Conservation (phyloP, 108 stramenopile genomes). For the Cyclotella sp. region DNA sequence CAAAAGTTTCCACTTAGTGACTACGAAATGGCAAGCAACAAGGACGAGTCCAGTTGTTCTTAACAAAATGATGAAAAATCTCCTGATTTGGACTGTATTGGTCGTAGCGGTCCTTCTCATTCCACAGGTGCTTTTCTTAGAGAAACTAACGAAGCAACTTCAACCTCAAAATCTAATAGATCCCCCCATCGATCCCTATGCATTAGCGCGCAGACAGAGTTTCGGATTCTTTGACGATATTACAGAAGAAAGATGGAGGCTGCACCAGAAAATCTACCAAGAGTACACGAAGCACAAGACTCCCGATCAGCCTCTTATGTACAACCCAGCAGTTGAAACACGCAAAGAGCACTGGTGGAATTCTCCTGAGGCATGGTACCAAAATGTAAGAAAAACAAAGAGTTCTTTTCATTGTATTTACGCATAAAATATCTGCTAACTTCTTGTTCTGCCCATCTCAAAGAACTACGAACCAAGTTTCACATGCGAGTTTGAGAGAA, state of each 20-base stretch:
- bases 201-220: slow-evolving; percentile 38
- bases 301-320: slow-evolving; percentile 27
- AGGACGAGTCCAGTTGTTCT: too few species aligned
- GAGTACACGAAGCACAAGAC: slow-evolving; percentile 28
- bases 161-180: too few species aligned
- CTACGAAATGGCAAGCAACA: too few species aligned
- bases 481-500: slow-evolving; percentile 57
- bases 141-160: too few species aligned
- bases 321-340: slow-evolving; percentile 14
- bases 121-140: too few species aligned
- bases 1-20: too few species aligned
- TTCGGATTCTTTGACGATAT: slow-evolving; percentile 55
- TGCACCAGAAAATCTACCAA: slow-evolving; percentile 28
- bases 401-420: neutral
- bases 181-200: neutral
- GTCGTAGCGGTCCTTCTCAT: too few species aligned
- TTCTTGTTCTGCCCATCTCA: neutral
- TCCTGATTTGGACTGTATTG: too few species aligned
- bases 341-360: slow-evolving; percentile 4
- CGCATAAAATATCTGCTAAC: neutral
- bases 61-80: too few species aligned
- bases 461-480: slow-evolving; percentile 68
- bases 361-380: slow-evolving; percentile 25
- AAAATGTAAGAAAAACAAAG: slow-evolving; percentile 10
- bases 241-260: slow-evolving; percentile 41